Base-by-base conservation (phyloP, 495 filamentous ascomycete species). In the Hamigera avellanea region DNA sequence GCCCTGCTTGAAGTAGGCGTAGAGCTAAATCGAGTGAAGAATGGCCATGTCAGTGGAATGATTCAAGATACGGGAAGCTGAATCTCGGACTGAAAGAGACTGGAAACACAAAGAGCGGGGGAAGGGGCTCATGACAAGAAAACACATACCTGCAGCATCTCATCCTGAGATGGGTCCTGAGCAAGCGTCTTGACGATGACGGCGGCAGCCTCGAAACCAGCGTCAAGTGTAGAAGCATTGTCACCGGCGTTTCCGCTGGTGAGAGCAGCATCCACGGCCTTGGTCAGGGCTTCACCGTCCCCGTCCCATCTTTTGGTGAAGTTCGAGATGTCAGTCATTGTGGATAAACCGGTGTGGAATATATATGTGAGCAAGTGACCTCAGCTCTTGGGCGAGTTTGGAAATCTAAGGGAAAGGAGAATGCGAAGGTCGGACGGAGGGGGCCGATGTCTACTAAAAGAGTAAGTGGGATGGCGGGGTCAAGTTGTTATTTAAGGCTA, bases 161-260 rank as follows among this genome's bases (percentile, higher is more conserved):
- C 76, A 32, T 68, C 61, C 35, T 67, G 53, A 8, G 49, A 55
- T 4, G 71, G 72, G 35, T 67, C 63, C 8, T 56, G 52, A 41
- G 62, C 57, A 33, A 72, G 66, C 64, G 81, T 76, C 52, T 66
- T 66, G 45, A 79, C 72, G 36, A 82, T 73, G 54, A 61, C n/a
- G n/a, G 56, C 46, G n/a, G 56, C 46, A 41, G 53, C 57, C 44
- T 62, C 50, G 33, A 67, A 65, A 2, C 50, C 61, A 9, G 41
- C 36, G 32, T 39, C 31, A 19, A 51, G 44, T 14, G 45, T 41
- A 10, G 39, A 42, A 10, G 50, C 47, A 15, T 37, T 39, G 18
- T 53, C 50, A 26, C 21, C 15, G 27, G 49, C 18, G 14, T 36
- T 46, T 5, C 42, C 47, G 14, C 36, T 44, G 23, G 41, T 45